Evolutionary conservation across 1,139 yeast genomes (phyloP), one percentile per base, ranked within the genome.

Genomic region (Yamadazyma spencermartinsiae): DNA sequence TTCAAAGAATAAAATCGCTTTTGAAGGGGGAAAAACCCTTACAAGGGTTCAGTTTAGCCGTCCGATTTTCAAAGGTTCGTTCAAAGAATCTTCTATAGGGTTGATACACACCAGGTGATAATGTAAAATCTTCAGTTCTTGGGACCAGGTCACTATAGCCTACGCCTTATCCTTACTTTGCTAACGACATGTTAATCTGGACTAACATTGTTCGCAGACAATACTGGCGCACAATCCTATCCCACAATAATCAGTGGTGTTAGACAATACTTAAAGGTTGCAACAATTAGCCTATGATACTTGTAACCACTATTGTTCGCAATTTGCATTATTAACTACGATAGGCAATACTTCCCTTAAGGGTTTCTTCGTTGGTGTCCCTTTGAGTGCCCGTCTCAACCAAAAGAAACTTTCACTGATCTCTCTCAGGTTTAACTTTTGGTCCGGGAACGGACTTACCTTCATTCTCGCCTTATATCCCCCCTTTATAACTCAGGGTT

Each of bases 291-390:
- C 12, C n/a, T 23, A 12, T 23, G 8, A 23, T 11, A 12, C 26
- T 11, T n/a, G 10, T 20, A 20, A 5, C 17, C 5, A 7, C 7
- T 26, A 26, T 26, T 26, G 29, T 26, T 26, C 5, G n/a, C 29
- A 13, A 26, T 26, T 13, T 26, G 29, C 29, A 26, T 6, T 26
- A 26, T 26, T 26, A 26, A 12, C 29, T 26, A 7, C 11, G 29
- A 13, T 12, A 26, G 29, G 29, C 16, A 26, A 26, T 12, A 26
- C 11, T 26, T 26, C 6, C 29, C 17, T 4, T 7, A 20, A 20
- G 9, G 10, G 23, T 20, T 20, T 8, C n/a, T n/a, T n/a, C n/a
- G n/a, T n/a, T n/a, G n/a, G n/a, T n/a, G n/a, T n/a, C n/a, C n/a
- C n/a, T n/a, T n/a, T n/a, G n/a, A n/a, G n/a, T n/a, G 26, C 8